Conservation (phyloP, 2,329 filamentous ascomycete species). For the Monosporascus sp. region DNA sequence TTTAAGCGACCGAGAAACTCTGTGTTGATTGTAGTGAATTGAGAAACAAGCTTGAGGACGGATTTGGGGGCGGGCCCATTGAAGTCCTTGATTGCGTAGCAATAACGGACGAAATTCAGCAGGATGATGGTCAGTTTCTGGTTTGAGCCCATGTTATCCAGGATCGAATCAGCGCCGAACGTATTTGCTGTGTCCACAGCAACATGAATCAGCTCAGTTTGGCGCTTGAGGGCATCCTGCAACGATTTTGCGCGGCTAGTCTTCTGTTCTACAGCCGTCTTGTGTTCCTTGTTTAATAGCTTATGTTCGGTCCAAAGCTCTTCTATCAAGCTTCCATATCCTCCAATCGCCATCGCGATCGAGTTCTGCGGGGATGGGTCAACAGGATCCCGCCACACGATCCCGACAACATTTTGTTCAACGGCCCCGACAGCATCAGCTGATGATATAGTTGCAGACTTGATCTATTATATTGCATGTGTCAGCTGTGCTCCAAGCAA, state of each 20-base stretch:
- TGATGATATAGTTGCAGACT: conserved; percentile 12
- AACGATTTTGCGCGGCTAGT: conserved; percentile 27
- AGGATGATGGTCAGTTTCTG: conserved; percentile 51
- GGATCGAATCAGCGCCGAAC: conserved; percentile 48
- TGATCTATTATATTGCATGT: conserved; percentile 12
- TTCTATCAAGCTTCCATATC: conserved; percentile 45
- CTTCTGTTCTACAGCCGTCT: conserved; percentile 13
- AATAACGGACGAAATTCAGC: conserved; percentile 48
- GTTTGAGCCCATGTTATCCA: conserved; percentile 54
- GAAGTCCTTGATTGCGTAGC: conserved; percentile 47
- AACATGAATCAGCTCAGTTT: conserved; percentile 43
- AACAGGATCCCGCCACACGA: conserved; percentile 19
- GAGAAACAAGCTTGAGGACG: conserved; percentile 54
- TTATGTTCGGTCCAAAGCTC: conserved; percentile 43
- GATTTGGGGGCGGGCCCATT: conserved; percentile 49
- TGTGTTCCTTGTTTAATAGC: conserved; percentile 36
- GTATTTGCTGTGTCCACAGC: conserved; percentile 49
- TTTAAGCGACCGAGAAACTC: conserved; percentile 58
- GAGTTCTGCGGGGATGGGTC: conserved; percentile 26
- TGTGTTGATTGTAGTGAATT: conserved; percentile 56
- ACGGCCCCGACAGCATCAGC: conserved; percentile 16
- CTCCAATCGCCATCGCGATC: conserved; percentile 43
- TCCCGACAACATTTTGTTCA: conserved; percentile 21
- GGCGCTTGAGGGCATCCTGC: conserved; percentile 36
- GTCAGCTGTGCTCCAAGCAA: not conserved